Evolutionary conservation across 2,329 filamentous ascomycete species (phyloP), one percentile per base, ranked within the genome.

Genomic region (Thielaviopsis euricoi): DNA sequence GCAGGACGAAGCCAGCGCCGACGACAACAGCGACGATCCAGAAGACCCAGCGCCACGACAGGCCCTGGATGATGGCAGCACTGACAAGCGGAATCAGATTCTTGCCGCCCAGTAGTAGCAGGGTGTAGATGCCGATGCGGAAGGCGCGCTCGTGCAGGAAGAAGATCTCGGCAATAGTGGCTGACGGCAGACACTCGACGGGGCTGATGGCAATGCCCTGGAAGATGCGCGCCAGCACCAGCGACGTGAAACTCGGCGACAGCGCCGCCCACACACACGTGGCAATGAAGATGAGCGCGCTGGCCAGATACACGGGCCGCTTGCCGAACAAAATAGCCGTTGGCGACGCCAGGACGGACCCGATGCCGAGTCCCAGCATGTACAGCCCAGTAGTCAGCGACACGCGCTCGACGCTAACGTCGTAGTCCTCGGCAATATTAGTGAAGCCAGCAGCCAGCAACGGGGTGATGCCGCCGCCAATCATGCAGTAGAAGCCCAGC

Each of bases 161-260:
- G 73, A 90, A 97, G 61, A 97, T 96, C 69, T 97, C 91, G 3
- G 90, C 89, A 65, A 97, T 91, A 0, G 89, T 95, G 17, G 91
- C 90, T 4, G 89, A 95, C 0, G 91, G 91, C 29, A 97, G 76
- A 66, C 89, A 95, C 69, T 97, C 91, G 9, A 95, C 88, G 0
- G 89, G 89, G 63, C 87, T 93, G 53, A 96, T 84, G 0, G 89
- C 85, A 10, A 96, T 75, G 3, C 91, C 93, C 69, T 94, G 88
- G 61, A 96, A 85, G 53, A 97, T 82, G 57, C 91, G 80, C 25
- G 89, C 91, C 9, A 89, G 69, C 6, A 95, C 75, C 43, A 97
- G 76, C 10, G 89, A 95, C 1, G 77, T 69, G 66, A 91, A 96
- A 64, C 76, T 88, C 0, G 86, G 87, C 2, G 89, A 91, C n/a